Base-by-base conservation (phyloP, 768 basidiomycete genomes). In the Tephrocybe rancida region DNA sequence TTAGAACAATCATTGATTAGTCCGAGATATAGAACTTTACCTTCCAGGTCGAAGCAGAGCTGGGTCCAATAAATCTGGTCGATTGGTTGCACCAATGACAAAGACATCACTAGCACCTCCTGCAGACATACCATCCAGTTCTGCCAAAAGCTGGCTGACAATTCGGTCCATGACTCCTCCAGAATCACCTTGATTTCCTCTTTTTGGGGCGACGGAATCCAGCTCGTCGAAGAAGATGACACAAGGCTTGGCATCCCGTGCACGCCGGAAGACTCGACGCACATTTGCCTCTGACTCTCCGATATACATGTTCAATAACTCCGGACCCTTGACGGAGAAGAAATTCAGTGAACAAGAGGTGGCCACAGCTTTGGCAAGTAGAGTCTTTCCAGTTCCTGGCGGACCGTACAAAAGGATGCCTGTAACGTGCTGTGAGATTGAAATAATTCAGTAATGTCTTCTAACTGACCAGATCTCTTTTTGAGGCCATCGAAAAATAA, bases 251-350 rank as follows among this genome's bases (percentile, higher is more conserved):
- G 95, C 95, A 72, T 95, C 94, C 48, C 92, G 74, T 24, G 95
- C 95, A 11, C 85, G 83, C 66, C 95, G 92, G 68, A 98, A 98
- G 1, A 98, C 86, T 14, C 87, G 79, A 13, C 97, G 84, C 35
- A 99, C 95, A 70, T 98, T 99, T 56, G 98, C 97, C 70, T 98
- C 95, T 10, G 93, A 95, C 71, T 97, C 95, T 54, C 95, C 95
- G 62, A 98, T 96, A 71, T 96, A 98, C 95, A 98, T 98, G 71
- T 96, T 96, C 46, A 97, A 82, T 32, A 98, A 73, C 64, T 98
- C 95, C 3, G 95, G 95, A 0, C 95, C 95, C 68, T 98, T 97
- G 62, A 97, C 85, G n/a, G 93, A 95, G 73, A 98, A 89, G 71
- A 98, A 97, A 68, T 97, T 97, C 59, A 97, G 80, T 22, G 93